A percentile compares a stretch with the other conserved stretches of the same genome.
Conservation (phyloP, 169 alveolate species). For the Plasmodium billcollinsi region DNA sequence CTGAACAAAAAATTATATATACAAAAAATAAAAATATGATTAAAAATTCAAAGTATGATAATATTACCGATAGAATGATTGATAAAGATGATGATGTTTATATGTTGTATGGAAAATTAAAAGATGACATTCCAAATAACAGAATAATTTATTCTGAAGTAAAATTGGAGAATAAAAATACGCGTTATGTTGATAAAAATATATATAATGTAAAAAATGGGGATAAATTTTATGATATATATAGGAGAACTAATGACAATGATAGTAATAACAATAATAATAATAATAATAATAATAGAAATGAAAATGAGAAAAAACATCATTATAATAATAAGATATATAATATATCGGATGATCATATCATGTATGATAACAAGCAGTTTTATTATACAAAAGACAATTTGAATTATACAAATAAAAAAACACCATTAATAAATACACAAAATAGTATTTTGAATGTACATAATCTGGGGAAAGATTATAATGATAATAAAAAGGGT, state of each 20-base stretch:
- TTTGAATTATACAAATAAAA: background rate
- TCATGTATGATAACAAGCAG: background rate
- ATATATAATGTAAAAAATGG: slow-evolving; percentile 10
- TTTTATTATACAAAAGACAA: slow-evolving; percentile 3
- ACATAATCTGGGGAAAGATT: background rate
- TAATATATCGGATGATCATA: background rate
- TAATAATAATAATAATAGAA: background rate
- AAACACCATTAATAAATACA: background rate
- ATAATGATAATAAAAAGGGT: background rate
- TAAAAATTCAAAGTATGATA: background rate
- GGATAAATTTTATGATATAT: slow-evolving; percentile 15
- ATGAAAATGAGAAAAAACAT: background rate
- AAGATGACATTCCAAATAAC: too few relatives aligned
- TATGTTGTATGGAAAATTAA: too few relatives aligned
- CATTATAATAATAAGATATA: slow-evolving; percentile 1
- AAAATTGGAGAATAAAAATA: slow-evolving; percentile 10
- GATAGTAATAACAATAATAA: background rate
- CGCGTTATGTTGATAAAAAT: slow-evolving; percentile 44
- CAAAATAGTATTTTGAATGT: background rate
- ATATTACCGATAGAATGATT: background rate
- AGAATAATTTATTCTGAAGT: too few relatives aligned
- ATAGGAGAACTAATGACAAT: slow-evolving; percentile 1
- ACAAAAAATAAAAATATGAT: background rate
- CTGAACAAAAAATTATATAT: background rate
- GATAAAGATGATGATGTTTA: background rate